These are phyloP conservation scores for Suhomyces terraborum DNA, from an alignment of 1,139 yeast genomes.

Conservation along the genomic window DNA sequence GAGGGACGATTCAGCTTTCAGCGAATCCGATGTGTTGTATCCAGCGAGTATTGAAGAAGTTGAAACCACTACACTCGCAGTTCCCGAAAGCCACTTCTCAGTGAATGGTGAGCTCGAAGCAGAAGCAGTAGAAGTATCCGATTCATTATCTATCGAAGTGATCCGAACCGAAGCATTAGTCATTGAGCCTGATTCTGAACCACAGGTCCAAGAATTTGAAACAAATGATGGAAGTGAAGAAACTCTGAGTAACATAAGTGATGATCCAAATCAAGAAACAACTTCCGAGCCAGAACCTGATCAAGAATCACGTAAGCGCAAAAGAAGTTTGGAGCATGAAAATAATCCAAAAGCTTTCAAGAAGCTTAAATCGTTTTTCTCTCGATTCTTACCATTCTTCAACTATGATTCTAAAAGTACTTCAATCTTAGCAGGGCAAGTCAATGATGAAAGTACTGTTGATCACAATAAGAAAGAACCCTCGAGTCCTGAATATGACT, in stretches of 20 bases:
- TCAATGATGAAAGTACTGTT: not conserved
- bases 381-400: slow-evolving; percentile 3
- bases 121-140: not conserved
- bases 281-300: no score
- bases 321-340: not conserved
- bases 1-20: slow-evolving; percentile 2
- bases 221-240: no score
- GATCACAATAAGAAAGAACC: not conserved
- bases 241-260: no score
- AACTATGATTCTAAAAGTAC: no score
- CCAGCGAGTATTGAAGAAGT: slow-evolving; percentile 9
- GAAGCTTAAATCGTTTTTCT: slow-evolving; percentile 5
- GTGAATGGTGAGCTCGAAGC: not conserved
- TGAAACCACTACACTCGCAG: not conserved
- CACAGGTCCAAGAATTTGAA: not conserved
- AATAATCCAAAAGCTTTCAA: no score
- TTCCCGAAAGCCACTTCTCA: not conserved
- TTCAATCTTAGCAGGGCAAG: no score
- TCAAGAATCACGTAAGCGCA: no score
- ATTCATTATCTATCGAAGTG: not conserved
- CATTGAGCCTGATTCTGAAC: slow-evolving; percentile 3
- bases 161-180: slow-evolving; percentile 1
- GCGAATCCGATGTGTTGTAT: slow-evolving; percentile 7
- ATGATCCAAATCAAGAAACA: no score
- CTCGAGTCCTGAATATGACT: not conserved